Base-by-base conservation (phyloP, 768 basidiomycete species). In the Russula sp. region DNA sequence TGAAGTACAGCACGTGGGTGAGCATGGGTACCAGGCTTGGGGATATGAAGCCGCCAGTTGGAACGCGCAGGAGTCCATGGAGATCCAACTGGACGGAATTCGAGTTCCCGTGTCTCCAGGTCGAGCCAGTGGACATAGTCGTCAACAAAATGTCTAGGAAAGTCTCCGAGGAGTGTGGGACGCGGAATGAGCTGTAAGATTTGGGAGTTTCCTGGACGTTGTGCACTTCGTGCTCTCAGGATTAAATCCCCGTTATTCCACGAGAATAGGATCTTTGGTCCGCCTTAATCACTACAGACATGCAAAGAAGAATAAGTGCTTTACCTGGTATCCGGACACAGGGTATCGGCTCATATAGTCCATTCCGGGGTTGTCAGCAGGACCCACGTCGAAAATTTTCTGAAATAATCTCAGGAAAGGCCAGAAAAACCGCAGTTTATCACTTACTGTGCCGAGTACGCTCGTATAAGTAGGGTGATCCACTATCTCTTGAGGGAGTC, bases 51-150 rank as follows among this genome's bases (percentile, higher is more conserved):
- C n/a, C 63, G 55, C 77, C 76, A 78, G 60, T 75, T 74, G 7
- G 68, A 46, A 28, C 62, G 16, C 0, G 71, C 71, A 13, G 71
- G 57, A 26, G 58, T 36, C 78, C 78, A 79, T 9, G 67, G 55
- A 18, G 65, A 65, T 22, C 66, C 52, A 10, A 72, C 42, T 9
- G 75, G 77, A 38, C 77, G 74, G 32, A 79, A 74, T 65, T 76
- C 75, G 13, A 79, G 64, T 9, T 58, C 56, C 18, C 50, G 36
- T 32, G 50, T 48, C 46, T 54, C 49, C 34, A 75, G 24, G 49
- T 74, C 55, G 58, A 79, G 67, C 78, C 78, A 79, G 64, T 78
- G 78, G 8, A 67, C 62, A 57, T 75, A 69, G 18, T 75, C 68
- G 1, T 71, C 64, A 18, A 74, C 65, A 26, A 79, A 71, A 16